phyloP scores from a whole-genome alignment of 768 basidiomycete genomes.

The Neoboletus magnificus region DNA sequence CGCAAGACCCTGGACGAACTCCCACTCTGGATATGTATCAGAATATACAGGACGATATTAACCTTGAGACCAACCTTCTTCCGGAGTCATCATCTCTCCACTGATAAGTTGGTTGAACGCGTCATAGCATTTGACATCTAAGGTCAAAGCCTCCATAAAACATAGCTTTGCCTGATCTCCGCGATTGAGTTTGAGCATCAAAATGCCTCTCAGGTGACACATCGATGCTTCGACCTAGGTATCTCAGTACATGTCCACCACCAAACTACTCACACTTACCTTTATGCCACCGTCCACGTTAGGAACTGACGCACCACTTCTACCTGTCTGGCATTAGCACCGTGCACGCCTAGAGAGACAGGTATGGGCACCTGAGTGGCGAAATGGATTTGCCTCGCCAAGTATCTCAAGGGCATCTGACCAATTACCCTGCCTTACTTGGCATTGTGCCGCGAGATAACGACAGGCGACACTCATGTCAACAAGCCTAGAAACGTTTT shows the following conservation, averaged over 20 bases:
- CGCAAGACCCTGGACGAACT: constrained; percentile 82
- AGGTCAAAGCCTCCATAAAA: constrained; percentile 91
- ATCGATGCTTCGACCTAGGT: constrained; percentile 94
- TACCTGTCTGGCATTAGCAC: constrained; percentile 36
- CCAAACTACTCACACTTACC: constrained; percentile 40
- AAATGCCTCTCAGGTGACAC: constrained; percentile 88
- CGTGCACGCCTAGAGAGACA: background rate
- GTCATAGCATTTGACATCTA: constrained; percentile 97
- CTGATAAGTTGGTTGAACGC: constrained; percentile 87
- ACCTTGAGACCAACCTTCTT: constrained; percentile 71
- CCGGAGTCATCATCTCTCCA: constrained; percentile 93
- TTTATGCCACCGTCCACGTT: constrained; percentile 94
- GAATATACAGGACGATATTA: background rate
- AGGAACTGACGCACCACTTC: constrained; percentile 67
- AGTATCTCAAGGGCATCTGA: constrained; percentile 88
- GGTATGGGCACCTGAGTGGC: constrained; percentile 52
- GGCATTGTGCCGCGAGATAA: constrained; percentile 94
- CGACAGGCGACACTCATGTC: constrained; percentile 95
- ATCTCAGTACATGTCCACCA: background rate
- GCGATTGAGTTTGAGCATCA: constrained; percentile 93
- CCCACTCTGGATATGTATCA: constrained; percentile 73
- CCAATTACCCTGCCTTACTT: constrained; percentile 90
- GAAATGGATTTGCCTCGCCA: constrained; percentile 89
- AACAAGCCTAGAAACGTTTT: constrained; percentile 71
- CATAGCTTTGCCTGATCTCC: constrained; percentile 89